phyloP scores from a whole-genome alignment of 768 basidiomycete genomes.

The Naganishia onofrii region DNA sequence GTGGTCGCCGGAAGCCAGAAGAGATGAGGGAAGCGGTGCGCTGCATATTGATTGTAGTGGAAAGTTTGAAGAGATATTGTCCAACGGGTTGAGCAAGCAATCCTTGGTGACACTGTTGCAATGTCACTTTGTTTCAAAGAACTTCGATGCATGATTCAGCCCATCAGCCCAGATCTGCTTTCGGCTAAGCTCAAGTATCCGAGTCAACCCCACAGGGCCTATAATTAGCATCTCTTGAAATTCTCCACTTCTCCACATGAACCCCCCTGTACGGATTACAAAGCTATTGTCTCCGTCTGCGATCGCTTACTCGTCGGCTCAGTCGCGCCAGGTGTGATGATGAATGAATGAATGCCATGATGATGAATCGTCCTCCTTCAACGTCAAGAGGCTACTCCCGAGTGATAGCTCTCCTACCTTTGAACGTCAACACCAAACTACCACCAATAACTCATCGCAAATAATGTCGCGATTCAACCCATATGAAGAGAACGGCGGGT shows the following conservation, averaged over 20 bases:
- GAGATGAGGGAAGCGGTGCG: not conserved
- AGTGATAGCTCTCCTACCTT: not conserved
- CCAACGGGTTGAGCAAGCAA: too few species aligned
- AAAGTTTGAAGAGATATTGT: too few species aligned
- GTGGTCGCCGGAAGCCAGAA: not conserved
- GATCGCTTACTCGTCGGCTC: slow-evolving; percentile 7
- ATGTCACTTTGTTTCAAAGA: not conserved
- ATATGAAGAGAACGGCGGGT: slow-evolving; percentile 81
- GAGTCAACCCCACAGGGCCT: slow-evolving; percentile 3
- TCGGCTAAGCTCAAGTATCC: not conserved
- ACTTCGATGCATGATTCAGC: not conserved
- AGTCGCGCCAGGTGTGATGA: not conserved
- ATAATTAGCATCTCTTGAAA: not conserved
- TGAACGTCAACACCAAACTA: too few species aligned
- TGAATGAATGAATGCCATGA: not conserved
- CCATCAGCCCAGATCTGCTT: not conserved
- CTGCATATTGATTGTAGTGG: not conserved
- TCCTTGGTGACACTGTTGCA: not conserved
- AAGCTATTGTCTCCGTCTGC: not conserved
- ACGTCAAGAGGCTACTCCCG: not conserved
- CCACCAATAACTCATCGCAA: not conserved
- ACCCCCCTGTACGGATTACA: not conserved
- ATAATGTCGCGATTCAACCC: slow-evolving; percentile 27
- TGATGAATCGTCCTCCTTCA: slow-evolving; percentile 6
- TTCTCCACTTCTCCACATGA: too few species aligned